A percentile compares a stretch with the other conserved stretches of the same genome.
These are phyloP conservation scores for Excoecaria agallocha DNA, from an alignment of 345 rosid species.

Conservation along the genomic window DNA sequence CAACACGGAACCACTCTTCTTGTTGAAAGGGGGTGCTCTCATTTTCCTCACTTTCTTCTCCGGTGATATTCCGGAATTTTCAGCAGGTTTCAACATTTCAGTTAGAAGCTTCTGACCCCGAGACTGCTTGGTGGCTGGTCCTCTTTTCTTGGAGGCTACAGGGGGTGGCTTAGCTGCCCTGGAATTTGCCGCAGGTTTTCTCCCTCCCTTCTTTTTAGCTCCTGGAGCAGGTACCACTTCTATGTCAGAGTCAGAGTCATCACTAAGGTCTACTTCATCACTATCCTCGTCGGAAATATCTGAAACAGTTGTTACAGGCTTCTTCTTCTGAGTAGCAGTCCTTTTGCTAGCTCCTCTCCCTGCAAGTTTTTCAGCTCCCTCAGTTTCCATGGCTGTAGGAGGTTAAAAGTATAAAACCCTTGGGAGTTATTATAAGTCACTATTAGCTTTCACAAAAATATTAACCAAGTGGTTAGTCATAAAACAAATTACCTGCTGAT, in stretches of 20 bases:
- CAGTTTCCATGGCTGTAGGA: conserved; percentile 48
- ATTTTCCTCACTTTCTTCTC: conserved; percentile 89
- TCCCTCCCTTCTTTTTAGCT: conserved; percentile 37
- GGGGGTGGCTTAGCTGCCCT: conserved; percentile 42
- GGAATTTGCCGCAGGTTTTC: conserved; percentile 20
- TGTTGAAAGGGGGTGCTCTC: conserved; percentile 86
- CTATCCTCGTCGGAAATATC: conserved; percentile 37
- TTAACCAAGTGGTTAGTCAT: too few species aligned
- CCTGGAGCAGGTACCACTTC: conserved; percentile 31
- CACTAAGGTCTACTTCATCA: conserved; percentile 30
- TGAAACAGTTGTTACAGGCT: conserved; percentile 24
- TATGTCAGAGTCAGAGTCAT: conserved; percentile 32
- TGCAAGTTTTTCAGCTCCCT: conserved; percentile 34
- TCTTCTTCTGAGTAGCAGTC: conserved; percentile 43
- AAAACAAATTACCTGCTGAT: conserved; percentile 45
- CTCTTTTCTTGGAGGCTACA: conserved; percentile 68
- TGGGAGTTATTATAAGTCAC: too few species aligned
- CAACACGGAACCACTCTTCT: conserved; percentile 70
- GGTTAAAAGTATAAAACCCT: too few species aligned
- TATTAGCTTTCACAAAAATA: too few species aligned
- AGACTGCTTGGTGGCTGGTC: conserved; percentile 44
- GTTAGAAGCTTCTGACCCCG: conserved; percentile 54
- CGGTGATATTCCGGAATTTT: conserved; percentile 50
- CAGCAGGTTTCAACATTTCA: conserved; percentile 55
- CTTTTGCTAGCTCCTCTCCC: conserved; percentile 43